Evolutionary conservation across 2,329 filamentous ascomycete species (phyloP), one percentile per base, ranked within the genome.

Genomic region (Lizonia empirigonia): DNA sequence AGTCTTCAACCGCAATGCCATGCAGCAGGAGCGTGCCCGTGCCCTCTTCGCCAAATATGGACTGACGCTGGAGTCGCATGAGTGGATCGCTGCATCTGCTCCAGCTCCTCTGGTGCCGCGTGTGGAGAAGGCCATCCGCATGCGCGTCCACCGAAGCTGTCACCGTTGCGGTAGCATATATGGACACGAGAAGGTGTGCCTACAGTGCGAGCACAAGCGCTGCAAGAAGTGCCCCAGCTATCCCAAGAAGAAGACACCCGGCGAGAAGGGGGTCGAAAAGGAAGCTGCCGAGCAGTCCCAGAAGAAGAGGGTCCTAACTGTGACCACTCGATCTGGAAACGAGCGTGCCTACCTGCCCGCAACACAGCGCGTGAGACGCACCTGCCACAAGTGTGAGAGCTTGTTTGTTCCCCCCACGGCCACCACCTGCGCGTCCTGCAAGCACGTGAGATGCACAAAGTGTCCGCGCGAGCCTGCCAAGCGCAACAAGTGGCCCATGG

Each of bases 151-250:
- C 70, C 84, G 87, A 60, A 86, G 83, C 56, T 97, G 92, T 74
- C 92, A 96, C 74, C 81, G 84, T 60, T 97, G 92, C 77, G 83
- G 86, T 51, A 84, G 87, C 12, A 82, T 83, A 19, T 96, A 93
- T 70, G 86, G 88, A 48, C 74, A 82, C 16, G 83, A 87, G 64
- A 91, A 87, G 75, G 80, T 87, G 53, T 96, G 92, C 74, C 74
- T 81, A 58, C 84, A 83, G 60, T 97, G 92, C 77, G 82, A 88
- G 62, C 92, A 97, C 75, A 78, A 79, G 37, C 85, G 90, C 60
- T 97, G 92, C 82, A 88, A 84, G 67, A 85, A 88, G 66, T 97
- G 92, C 71, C 83, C 85, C 22, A 85, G 90, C 47, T 84, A 88
- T 64, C 91, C 91, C 26, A 78, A 82, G 44, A 85, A 86, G 76